Base-by-base conservation (phyloP, 768 basidiomycete species). In the Leccinum ochraceum region DNA sequence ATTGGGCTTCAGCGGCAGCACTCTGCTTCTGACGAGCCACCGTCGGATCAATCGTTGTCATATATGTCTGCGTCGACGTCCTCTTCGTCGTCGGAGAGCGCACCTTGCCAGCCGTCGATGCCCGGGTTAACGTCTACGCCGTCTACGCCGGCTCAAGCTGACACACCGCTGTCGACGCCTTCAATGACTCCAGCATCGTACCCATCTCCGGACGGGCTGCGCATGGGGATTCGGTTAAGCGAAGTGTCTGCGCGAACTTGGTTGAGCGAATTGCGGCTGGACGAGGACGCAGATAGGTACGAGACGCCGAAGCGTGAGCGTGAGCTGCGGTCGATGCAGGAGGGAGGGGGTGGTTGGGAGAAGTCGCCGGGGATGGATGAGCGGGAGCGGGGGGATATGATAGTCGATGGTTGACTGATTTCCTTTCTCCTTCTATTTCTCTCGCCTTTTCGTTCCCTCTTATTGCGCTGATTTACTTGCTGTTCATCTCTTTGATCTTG, bases 1-100 rank as follows among this genome's bases (percentile, higher is more conserved):
- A 83, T 95, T 44, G 92, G 93, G 6, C 75, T 94, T 44, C 88
- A 91, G 63, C 83, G 91, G 14, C 81, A 74, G 71, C 72, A 60
- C 65, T 66, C 56, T 62, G 69, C 61, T 32, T 10, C 57, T 2
- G 65, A 69, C 9, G 71, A 69, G 24, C 28, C 56, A 34, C 17
- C 39, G 39, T 61, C 50, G 11, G 66, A 67, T 51, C 44, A 42
- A 16, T 42, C 39, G 17, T 42, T 42, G 8, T 42, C 39, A 42
- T 42, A 17, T n/a, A 42, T n/a, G 39, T 42, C 39, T 16, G 17
- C 39, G 39, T 42, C 39, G 17, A 42, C 17, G 39, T 42, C 39
- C 8, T 42, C 39, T 17, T 39, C 39, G 8, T 42, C 39, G 3
- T 42, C 39, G 8, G 39, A 42, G 39, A 58, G 57, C 30, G 24